Conservation (phyloP, 306 rosid species). For the Cajanus cajan region DNA sequence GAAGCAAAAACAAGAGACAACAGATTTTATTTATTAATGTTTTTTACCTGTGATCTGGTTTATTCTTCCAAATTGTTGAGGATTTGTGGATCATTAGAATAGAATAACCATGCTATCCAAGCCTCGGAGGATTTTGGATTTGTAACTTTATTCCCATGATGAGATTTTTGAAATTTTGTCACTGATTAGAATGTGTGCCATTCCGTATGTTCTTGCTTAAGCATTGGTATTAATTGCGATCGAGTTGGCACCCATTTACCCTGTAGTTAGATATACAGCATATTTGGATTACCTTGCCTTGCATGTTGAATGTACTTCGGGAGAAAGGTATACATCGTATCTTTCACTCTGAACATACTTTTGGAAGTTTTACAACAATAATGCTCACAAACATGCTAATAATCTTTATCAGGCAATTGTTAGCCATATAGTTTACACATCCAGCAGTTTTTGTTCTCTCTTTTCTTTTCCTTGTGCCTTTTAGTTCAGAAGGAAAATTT, state of each 20-base stretch:
- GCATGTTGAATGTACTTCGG: too few relatives aligned
- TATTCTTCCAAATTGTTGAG: neutral
- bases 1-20: neutral
- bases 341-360: too few relatives aligned
- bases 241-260: too few relatives aligned
- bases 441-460: neutral
- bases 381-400: neutral
- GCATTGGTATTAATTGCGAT: neutral
- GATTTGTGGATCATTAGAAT: neutral
- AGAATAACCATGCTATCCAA: neutral
- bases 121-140: neutral
- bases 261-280: too few relatives aligned
- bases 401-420: neutral
- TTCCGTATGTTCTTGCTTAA: neutral
- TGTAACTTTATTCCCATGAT: neutral
- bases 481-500: neutral
- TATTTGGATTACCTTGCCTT: too few relatives aligned
- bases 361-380: too few relatives aligned
- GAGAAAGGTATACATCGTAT: too few relatives aligned
- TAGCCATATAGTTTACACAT: neutral
- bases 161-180: neutral
- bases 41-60: neutral
- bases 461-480: neutral
- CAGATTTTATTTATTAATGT: neutral
- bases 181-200: neutral